These are phyloP conservation scores for Gymnopilus dilepis DNA, from an alignment of 768 basidiomycete species.

Conservation along the genomic window DNA sequence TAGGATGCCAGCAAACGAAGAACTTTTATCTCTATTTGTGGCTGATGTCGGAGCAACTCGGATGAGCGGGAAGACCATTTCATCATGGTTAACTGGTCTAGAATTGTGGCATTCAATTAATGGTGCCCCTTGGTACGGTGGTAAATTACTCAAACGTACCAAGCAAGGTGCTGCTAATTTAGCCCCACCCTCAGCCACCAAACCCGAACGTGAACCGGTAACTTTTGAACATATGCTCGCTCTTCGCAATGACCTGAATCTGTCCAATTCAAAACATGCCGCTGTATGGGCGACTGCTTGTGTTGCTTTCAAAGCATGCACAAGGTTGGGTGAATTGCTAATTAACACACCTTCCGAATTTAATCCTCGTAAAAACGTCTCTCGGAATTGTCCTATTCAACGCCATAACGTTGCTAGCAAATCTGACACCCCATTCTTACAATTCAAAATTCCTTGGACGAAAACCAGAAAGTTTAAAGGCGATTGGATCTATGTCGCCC, in stretches of 20 bases:
- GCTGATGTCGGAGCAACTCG: background rate
- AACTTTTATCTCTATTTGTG: constrained; percentile 36
- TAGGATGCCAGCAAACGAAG: constrained; percentile 38
- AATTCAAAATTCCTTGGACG: constrained; percentile 38
- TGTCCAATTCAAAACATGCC: constrained; percentile 33
- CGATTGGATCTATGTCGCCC: constrained; percentile 19
- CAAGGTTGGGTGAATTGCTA: constrained; percentile 34
- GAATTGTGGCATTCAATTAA: constrained; percentile 42
- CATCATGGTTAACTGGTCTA: constrained; percentile 40
- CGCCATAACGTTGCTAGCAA: background rate
- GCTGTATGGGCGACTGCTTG: constrained; percentile 41
- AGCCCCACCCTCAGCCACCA: constrained; percentile 22
- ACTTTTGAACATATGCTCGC: constrained; percentile 37
- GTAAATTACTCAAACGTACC: constrained; percentile 29
- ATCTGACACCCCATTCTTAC: constrained; percentile 13
- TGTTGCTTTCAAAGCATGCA: constrained; percentile 41
- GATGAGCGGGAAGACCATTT: constrained; percentile 29
- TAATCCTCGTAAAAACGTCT: background rate
- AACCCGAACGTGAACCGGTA: constrained; percentile 35
- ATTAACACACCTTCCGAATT: constrained; percentile 13
- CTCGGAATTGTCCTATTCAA: background rate
- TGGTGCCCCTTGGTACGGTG: constrained; percentile 40
- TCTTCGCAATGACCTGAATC: constrained; percentile 28
- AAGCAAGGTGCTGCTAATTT: constrained; percentile 24
- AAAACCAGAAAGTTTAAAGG: constrained; percentile 29